Conservation (phyloP, 441 rosid species). For the Sinapis alba region DNA sequence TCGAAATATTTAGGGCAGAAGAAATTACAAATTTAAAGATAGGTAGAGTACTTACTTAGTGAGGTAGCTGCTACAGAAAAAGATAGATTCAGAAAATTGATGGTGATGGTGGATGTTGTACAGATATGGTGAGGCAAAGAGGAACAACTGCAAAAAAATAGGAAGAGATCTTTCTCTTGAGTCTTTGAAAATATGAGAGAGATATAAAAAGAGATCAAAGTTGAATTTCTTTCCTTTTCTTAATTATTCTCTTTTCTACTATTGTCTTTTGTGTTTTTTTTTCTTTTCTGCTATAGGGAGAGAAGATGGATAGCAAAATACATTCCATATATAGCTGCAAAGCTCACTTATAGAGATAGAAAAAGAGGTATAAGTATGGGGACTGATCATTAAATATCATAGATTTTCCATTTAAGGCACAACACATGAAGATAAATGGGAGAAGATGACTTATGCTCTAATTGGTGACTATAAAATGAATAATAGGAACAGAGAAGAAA, state of each 20-base stretch:
- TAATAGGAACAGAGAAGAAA: no score
- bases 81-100: background rate
- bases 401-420: conserved; percentile 34
- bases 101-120: conserved; percentile 1
- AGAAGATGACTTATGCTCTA: no score
- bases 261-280: background rate
- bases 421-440: conserved; percentile 2
- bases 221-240: background rate
- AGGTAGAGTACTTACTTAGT: no score
- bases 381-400: conserved; percentile 40
- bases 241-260: background rate
- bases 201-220: conserved; percentile 32
- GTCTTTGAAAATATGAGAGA: conserved; percentile 6
- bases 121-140: conserved; percentile 33
- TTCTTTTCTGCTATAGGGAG: conserved; percentile 23
- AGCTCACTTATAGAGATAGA: conserved; percentile 18
- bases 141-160: conserved; percentile 8
- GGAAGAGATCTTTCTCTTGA: background rate
- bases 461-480: no score
- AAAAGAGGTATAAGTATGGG: background rate
- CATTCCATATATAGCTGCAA: conserved; percentile 23
- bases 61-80: conserved; percentile 9
- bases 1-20: background rate
- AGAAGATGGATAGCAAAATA: conserved; percentile 24
- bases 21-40: no score